A percentile compares a stretch with the other conserved stretches of the same genome.
Conservation (phyloP, 148 eudicot species). For the Pouteria glomerata region DNA sequence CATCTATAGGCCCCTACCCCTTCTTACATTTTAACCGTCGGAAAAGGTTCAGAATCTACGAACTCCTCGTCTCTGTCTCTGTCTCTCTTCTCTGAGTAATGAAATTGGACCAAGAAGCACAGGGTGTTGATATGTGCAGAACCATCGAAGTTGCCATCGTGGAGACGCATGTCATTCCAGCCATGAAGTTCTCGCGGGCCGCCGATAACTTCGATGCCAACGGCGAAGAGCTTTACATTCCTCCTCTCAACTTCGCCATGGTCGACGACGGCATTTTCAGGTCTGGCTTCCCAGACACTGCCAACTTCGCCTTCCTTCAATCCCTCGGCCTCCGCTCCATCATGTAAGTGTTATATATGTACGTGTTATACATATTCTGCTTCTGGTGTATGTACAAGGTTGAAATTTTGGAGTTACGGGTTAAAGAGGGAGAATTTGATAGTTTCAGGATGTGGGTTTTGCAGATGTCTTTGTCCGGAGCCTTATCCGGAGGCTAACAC, state of each 20-base stretch:
- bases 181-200: not conserved
- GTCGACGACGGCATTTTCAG: constrained; percentile 83
- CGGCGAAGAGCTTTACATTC: constrained; percentile 39
- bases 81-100: too few relatives aligned
- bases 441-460: not conserved
- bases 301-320: constrained; percentile 68
- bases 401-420: not conserved
- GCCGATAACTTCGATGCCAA: not conserved
- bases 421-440: not conserved
- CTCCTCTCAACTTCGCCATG: constrained; percentile 80
- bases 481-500: constrained; percentile 69
- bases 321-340: constrained; percentile 82
- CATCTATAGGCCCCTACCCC: too few relatives aligned
- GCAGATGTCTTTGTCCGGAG: constrained; percentile 86
- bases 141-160: constrained; percentile 37
- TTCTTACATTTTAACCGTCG: too few relatives aligned
- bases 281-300: constrained; percentile 77
- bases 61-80: constrained; percentile 5
- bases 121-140: constrained; percentile 25
- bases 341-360: constrained; percentile 37
- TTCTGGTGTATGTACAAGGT: too few relatives aligned
- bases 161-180: not conserved
- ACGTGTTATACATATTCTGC: not conserved
- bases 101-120: constrained; percentile 15
- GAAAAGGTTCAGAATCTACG: constrained; percentile 2